Percentiles rank a stretch among this genome's conserved stretches.
Conservation (phyloP, 352 stramenopile species). For the Globisporangium paroecandrum region DNA sequence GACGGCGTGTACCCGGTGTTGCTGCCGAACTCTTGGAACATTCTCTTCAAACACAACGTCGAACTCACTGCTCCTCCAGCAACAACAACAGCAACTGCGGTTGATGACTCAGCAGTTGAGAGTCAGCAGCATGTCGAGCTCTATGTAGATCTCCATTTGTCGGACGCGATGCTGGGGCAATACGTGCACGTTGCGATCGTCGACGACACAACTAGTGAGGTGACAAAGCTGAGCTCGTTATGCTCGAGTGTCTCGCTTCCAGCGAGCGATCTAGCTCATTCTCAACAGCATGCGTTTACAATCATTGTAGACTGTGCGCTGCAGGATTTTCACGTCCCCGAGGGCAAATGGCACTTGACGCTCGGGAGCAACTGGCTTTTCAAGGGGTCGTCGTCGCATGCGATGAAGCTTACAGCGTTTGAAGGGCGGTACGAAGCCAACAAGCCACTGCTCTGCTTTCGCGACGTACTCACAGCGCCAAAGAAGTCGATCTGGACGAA, state of each 20-base stretch:
- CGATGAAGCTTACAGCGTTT: slow-evolving; percentile 45
- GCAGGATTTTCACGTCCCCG: slow-evolving; percentile 24
- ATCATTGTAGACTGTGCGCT: slow-evolving; percentile 59
- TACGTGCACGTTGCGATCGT: slow-evolving; percentile 53
- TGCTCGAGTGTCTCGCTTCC: slow-evolving; percentile 27
- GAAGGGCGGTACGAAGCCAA: slow-evolving; percentile 59
- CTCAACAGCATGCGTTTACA: slow-evolving; percentile 30
- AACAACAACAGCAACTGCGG: background rate
- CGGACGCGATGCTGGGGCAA: slow-evolving; percentile 37
- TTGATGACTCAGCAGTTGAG: background rate
- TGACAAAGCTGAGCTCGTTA: slow-evolving; percentile 31
- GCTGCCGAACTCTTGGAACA: slow-evolving; percentile 44
- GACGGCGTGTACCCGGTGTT: slow-evolving; percentile 47
- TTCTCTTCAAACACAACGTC: slow-evolving; percentile 61
- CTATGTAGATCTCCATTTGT: slow-evolving; percentile 55
- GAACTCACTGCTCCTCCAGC: slow-evolving; percentile 22
- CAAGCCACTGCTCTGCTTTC: slow-evolving; percentile 58
- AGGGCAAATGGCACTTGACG: slow-evolving; percentile 58
- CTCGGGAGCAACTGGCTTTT: slow-evolving; percentile 51
- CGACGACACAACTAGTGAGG: slow-evolving; percentile 35
- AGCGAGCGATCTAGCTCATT: background rate
- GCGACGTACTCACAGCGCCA: slow-evolving; percentile 50
- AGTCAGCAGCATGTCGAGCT: slow-evolving; percentile 26
- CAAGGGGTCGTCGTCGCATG: slow-evolving; percentile 29
- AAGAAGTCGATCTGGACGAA: slow-evolving; percentile 41